Evolutionary conservation across 768 basidiomycete species (phyloP).

Genomic region (Phanerochaete sordida): DNA sequence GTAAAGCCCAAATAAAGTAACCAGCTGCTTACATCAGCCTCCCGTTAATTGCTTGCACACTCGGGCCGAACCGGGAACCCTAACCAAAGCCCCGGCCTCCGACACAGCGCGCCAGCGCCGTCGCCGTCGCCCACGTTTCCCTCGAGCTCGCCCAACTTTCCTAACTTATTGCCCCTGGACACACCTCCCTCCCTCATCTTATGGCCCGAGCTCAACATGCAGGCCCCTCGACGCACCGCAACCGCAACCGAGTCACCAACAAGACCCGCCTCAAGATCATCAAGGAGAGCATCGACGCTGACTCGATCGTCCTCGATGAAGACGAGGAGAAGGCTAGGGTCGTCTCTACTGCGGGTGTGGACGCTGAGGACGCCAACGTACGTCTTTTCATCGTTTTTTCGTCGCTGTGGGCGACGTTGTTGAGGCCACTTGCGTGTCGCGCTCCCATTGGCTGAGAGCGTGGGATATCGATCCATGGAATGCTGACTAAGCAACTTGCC

Average conservation of each 20-base stretch:
- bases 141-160: conserved; percentile 17
- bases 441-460: conserved; percentile 42
- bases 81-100: conserved; percentile 20
- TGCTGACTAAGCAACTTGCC: conserved; percentile 42
- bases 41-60: conserved; percentile 6
- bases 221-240: conserved; percentile 76
- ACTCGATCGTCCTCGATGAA: conserved; percentile 76
- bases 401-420: conserved; percentile 38
- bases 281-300: conserved; percentile 78
- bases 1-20: background rate
- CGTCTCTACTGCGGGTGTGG: conserved; percentile 81
- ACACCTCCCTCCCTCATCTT: conserved; percentile 37
- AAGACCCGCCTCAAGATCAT: conserved; percentile 86
- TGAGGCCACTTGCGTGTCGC: conserved; percentile 40
- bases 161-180: conserved; percentile 21
- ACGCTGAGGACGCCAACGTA: conserved; percentile 92
- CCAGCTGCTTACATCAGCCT: conserved; percentile 7
- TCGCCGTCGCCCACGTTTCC: conserved; percentile 24
- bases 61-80: conserved; percentile 14
- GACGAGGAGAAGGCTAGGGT: conserved; percentile 84
- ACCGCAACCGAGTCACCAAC: conserved; percentile 89
- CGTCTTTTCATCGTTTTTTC: conserved; percentile 38
- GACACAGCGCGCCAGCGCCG: conserved; percentile 27
- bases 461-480: conserved; percentile 47
- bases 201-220: conserved; percentile 82